Percentiles rank a stretch among this genome's conserved stretches.
Evolutionary conservation across 441 rosid genomes (phyloP).

Genomic region (Jatropha podagrica): DNA sequence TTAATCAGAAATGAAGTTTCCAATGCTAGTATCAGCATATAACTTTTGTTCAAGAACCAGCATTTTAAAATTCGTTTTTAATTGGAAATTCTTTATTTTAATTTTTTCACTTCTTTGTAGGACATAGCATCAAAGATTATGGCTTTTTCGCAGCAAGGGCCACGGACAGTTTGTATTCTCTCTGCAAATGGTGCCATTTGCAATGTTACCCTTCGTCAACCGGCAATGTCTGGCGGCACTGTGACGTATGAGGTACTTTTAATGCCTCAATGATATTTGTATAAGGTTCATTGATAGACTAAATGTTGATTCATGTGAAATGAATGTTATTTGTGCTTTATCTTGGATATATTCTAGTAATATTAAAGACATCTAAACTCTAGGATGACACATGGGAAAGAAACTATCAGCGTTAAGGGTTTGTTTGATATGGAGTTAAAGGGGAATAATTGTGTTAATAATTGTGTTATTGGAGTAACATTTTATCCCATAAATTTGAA

Average conservation of each 20-base stretch:
- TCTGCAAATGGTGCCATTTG: constrained; percentile 91
- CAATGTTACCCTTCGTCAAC: constrained; percentile 79
- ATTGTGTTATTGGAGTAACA: not conserved
- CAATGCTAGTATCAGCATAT: too few relatives aligned
- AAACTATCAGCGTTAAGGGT: not conserved
- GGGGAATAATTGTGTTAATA: not conserved
- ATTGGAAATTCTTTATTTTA: not conserved
- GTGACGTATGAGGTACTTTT: constrained; percentile 77
- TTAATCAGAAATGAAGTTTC: too few relatives aligned
- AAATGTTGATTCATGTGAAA: constrained; percentile 4
- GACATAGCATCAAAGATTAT: constrained; percentile 74
- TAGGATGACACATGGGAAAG: not conserved
- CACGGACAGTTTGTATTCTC: constrained; percentile 85
- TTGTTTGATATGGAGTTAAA: not conserved
- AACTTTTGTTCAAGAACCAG: too few relatives aligned
- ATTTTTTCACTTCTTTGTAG: constrained; percentile 39
- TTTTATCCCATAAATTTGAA: not conserved
- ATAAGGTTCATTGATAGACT: constrained; percentile 9
- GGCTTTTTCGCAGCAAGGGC: constrained; percentile 90
- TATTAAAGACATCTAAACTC: not conserved
- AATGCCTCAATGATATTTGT: not conserved
- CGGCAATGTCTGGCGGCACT: constrained; percentile 51
- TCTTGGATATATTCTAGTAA: not conserved
- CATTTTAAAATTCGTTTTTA: too few relatives aligned
- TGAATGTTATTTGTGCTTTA: constrained; percentile 1